Percentiles rank a stretch among this genome's conserved stretches.
Evolutionary conservation across 495 filamentous ascomycete genomes (phyloP).

Genomic region (Daldinia bambusicola): DNA sequence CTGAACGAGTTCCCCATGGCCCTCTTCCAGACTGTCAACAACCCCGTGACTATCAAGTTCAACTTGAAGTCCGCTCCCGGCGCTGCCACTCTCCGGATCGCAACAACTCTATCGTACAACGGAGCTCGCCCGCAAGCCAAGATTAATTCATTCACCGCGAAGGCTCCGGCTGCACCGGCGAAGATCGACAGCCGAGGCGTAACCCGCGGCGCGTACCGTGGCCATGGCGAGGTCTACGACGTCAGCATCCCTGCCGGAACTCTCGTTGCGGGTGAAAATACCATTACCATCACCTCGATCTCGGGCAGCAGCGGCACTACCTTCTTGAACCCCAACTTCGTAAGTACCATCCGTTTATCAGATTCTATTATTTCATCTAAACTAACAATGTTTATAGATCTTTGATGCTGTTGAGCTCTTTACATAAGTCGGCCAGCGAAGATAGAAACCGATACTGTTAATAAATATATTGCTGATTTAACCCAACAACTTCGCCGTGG

Average conservation of each 20-base stretch:
- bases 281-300: slow-evolving; percentile 68
- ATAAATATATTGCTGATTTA: not conserved
- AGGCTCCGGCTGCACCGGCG: slow-evolving; percentile 63
- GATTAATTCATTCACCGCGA: slow-evolving; percentile 62
- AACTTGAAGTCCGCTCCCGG: slow-evolving; percentile 61
- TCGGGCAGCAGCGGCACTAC: slow-evolving; percentile 66
- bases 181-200: slow-evolving; percentile 73
- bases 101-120: slow-evolving; percentile 70
- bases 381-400: slow-evolving; percentile 52
- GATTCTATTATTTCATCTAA: not conserved
- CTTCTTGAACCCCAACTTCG: slow-evolving; percentile 69
- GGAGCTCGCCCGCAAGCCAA: slow-evolving; percentile 61
- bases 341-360: slow-evolving; percentile 50
- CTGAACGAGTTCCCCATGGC: slow-evolving; percentile 71
- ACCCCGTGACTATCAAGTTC: slow-evolving; percentile 70
- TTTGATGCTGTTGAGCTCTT: slow-evolving; percentile 68
- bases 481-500: not conserved
- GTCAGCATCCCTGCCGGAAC: slow-evolving; percentile 64
- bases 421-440: slow-evolving; percentile 19
- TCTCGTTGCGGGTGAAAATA: slow-evolving; percentile 68
- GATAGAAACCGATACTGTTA: not conserved
- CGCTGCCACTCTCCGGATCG: slow-evolving; percentile 68
- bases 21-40: slow-evolving; percentile 69
- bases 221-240: slow-evolving; percentile 69
- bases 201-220: slow-evolving; percentile 71